Base-by-base conservation (phyloP, 495 filamentous ascomycete species). In the Tuber umbilicatum region DNA sequence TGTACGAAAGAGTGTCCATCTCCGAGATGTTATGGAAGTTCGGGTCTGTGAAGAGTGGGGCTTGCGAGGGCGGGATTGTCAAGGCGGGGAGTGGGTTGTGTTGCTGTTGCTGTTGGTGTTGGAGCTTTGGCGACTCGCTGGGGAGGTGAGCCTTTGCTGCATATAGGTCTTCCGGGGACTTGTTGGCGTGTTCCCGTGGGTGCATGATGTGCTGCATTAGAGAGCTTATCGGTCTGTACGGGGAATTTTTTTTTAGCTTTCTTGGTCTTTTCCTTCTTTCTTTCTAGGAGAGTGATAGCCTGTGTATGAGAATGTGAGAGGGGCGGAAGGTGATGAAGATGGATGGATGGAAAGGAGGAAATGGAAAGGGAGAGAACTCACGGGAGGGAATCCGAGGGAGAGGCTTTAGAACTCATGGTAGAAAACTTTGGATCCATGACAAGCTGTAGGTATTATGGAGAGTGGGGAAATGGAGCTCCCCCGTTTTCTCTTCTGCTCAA, bases 161-260 rank as follows among this genome's bases (percentile, higher is more conserved):
- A 16, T 64, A 64, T 35, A 14, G 55, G 55, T 64, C 55, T 35
- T 64, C 55, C 27, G 27, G 55, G 27, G 55, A 31, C n/a, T 35
- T 64, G 55, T 14, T 35, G 27, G 55, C 19, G 16, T 35, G 27
- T 27, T 64, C 55, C 43, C 77, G 77, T 47, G 72, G 73, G 35
- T 79, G 77, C 60, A 79, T 78, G 75, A 73, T 78, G 64, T 69
- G 73, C 76, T 76, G 72, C 77, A 79, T 79, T 17, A 79, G 60
- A 39, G 77, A 79, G 69, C 77, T 79, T 42, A 79, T 70, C 19
- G 77, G 77, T 67, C 77, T 79, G 74, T 14, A 69, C 31, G 9
- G 23, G 38, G n/a, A 67, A 72, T 72, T 78, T 68, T 40, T 74
- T n/a, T 69, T 38, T 42, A 79, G 50, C 50, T 5, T 60, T 60